Conservation (phyloP, 257 asterid genomes). For the Misopates orontium region DNA sequence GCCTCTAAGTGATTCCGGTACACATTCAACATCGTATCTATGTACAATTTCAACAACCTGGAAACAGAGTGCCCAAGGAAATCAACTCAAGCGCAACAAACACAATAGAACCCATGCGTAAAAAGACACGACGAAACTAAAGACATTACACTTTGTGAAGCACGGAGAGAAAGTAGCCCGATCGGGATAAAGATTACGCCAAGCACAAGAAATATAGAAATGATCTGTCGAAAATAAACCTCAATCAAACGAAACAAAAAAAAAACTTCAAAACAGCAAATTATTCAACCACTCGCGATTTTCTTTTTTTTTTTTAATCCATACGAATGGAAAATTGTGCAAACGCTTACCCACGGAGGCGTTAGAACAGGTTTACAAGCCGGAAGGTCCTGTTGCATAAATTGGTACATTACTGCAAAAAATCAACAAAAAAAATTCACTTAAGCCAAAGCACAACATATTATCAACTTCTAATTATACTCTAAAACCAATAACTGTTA, state of each 20-base stretch:
- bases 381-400: constrained; percentile 75
- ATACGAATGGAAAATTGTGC: not conserved
- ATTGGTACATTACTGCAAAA: constrained; percentile 61
- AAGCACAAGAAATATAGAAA: constrained; percentile 55
- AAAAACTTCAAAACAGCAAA: not conserved
- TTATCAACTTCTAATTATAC: constrained; percentile 1
- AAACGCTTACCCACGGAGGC: constrained; percentile 60
- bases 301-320: no score
- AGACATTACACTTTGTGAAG: constrained; percentile 57
- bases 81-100: not conserved
- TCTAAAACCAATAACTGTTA: no score
- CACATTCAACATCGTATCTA: constrained; percentile 68
- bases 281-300: not conserved
- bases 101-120: not conserved
- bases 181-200: constrained; percentile 63
- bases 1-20: constrained; percentile 51
- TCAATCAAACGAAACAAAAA: not conserved
- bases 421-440: constrained; percentile 1
- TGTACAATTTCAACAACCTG: constrained; percentile 74
- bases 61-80: constrained; percentile 20
- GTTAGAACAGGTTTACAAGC: constrained; percentile 81
- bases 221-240: constrained; percentile 49
- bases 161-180: constrained; percentile 64
- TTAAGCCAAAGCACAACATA: not conserved
- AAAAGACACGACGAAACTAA: not conserved